Base-by-base conservation (phyloP, 495 filamentous ascomycete species). In the Xylaria scruposa region DNA sequence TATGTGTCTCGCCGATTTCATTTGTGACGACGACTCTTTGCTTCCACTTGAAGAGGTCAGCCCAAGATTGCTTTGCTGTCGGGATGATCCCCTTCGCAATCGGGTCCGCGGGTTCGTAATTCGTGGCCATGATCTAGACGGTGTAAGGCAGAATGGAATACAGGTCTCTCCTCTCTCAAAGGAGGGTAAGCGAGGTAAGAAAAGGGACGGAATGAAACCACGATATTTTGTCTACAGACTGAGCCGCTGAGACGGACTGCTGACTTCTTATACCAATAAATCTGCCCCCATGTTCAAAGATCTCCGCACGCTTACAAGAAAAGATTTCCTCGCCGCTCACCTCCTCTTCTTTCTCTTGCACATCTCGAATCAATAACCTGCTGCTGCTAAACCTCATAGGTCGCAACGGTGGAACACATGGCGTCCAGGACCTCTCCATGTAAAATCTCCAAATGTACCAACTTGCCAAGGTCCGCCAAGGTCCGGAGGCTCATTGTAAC, bases 21-120 rank as follows among this genome's bases (percentile, higher is more conserved):
- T 91, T 90, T 47, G 81, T 87, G 17, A 92, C 83, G 40, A 87
- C 82, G n/a, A 90, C 86, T 68, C 90, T 83, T 80, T 91, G 89
- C 76, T 90, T 90, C 87, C 88, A 92, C 64, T 75, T 84, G 78
- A 92, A 92, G 42, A 93, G 84, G 76, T 93, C 90, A n/a, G 75
- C 72, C 74, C 83, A 88, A 40, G 85, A 80, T 73, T 93, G 91
- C 59, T 83, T 85, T 1, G 89, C 88, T 1, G 88, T 88, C 2
- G 90, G 81, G 26, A 88, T 38, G 21, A 87, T 83, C 36, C 90
- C 91, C 77, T 86, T 87, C 21, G 89, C 86, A 36, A 90, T 77
- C 38, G 89, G 86, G 26, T 90, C 89, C 54, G 89, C 88, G 13
- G 82, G 81, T 67, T 89, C 85, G 67, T 87, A 84, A 13, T 60